Evolutionary conservation across 495 filamentous ascomycete species (phyloP), one percentile per base, ranked within the genome.

Genomic region (Tuber borchii): DNA sequence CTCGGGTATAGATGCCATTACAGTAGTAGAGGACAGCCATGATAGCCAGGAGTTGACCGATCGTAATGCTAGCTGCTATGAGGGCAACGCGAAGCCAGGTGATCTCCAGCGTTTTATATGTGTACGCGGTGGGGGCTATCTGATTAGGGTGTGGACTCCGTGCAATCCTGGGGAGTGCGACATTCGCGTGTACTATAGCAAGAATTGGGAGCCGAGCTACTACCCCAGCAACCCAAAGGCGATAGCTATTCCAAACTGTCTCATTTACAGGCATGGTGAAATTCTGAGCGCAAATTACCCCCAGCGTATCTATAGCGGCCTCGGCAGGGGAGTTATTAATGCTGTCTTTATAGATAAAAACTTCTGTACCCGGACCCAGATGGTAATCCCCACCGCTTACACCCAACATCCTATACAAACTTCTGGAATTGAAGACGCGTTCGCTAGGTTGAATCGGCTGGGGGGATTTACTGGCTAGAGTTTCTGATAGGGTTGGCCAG

Each of bases 261-360:
- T 61, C 10, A 6, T 31, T 61, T 0, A 2, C 2, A 16, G 3
- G 0, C 7, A 1, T 3, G 14, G 31, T 31, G n/a, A 31, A 26
- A 12, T 2, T 2, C 10, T 8, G 2, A 31, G 3, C 0, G n/a
- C n/a, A 61, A 16, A 61, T 7, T 19, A 0, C 1, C 0, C 7
- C 6, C 8, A 22, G 17, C 20, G 17, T 1, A 48, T 48, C 46
- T 1, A 5, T 0, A 6, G 19, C 19, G 3, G 46, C 19, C 19
- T 6, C 1, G 0, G 44, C 7, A 9, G 4, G 4, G 14, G n/a
- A 61, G 12, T 5, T 16, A 4, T n/a, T 31, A 16, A 14, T 16
- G n/a, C 2, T 1, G 1, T 14, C 31, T n/a, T 31, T 2, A 31
- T 1, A 61, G n/a, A 61, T n/a, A 48, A 4, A 0, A 40, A 6